Conservation (phyloP, 768 basidiomycete species). For the Filobasidium wieringae region DNA sequence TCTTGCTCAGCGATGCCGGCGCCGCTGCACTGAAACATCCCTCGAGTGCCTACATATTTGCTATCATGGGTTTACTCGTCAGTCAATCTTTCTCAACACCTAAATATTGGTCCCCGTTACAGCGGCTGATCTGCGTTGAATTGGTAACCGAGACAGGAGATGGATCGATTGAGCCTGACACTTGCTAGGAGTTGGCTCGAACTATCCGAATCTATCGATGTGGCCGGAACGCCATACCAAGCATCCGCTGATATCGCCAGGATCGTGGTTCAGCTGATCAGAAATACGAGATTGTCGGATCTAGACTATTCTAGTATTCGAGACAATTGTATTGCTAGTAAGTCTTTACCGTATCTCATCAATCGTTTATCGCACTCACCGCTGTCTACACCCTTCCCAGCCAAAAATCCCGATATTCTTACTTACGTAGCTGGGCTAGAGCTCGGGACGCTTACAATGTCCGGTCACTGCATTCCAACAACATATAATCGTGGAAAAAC, state of each 20-base stretch:
- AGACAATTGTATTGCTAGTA: neutral
- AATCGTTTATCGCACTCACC: neutral
- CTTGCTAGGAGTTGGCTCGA: neutral
- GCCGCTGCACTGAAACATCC: neutral
- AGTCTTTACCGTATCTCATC: neutral
- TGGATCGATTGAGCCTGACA: neutral
- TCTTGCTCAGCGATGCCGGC: neutral
- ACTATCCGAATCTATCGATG: neutral
- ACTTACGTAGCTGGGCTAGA: constrained; percentile 8
- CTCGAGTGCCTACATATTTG: neutral
- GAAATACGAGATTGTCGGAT: neutral
- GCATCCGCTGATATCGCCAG: neutral
- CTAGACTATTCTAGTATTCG: neutral
- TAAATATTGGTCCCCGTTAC: neutral
- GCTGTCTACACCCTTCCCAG: neutral
- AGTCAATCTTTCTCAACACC: too few relatives aligned
- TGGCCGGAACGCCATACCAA: neutral
- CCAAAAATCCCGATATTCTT: constrained; percentile 5
- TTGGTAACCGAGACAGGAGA: neutral
- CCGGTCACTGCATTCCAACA: constrained; percentile 2
- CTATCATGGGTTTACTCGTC: neutral
- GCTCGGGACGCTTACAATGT: constrained; percentile 2
- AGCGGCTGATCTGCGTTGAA: neutral
- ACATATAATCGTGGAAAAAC: neutral
- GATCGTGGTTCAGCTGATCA: neutral